Conservation (phyloP, 2,329 filamentous ascomycete genomes). For the Botrytis byssoidea region DNA sequence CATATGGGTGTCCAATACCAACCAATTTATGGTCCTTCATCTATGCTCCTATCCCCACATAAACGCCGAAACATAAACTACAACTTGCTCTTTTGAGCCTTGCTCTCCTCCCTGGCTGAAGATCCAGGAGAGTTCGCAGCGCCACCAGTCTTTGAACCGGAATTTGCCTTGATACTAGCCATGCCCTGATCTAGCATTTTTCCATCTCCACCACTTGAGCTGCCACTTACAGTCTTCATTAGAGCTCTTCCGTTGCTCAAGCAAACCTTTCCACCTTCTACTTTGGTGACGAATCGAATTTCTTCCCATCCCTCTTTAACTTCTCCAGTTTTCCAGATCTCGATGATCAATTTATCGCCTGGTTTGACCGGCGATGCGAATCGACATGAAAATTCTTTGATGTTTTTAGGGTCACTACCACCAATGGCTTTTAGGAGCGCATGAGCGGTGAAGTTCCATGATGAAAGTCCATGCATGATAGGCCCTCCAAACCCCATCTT, state of each 20-base stretch:
- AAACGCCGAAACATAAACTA: not conserved
- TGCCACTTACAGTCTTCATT: constrained; percentile 46
- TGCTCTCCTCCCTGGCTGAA: constrained; percentile 14
- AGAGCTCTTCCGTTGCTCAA: constrained; percentile 83
- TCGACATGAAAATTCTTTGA: constrained; percentile 85
- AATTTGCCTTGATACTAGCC: constrained; percentile 17
- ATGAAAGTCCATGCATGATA: constrained; percentile 88
- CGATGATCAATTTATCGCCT: constrained; percentile 76
- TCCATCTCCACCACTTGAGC: constrained; percentile 32
- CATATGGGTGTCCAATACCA: not conserved
- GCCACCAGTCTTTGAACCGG: constrained; percentile 6
- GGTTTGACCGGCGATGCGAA: constrained; percentile 84
- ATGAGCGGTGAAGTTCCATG: constrained; percentile 78
- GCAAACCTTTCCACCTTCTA: constrained; percentile 79
- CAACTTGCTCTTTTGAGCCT: constrained; percentile 21
- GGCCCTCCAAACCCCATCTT: constrained; percentile 89
- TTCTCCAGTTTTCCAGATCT: constrained; percentile 77
- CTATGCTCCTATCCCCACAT: not conserved
- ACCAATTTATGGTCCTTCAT: not conserved
- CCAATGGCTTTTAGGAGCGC: constrained; percentile 71
- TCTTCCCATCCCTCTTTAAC: constrained; percentile 73
- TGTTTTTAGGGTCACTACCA: constrained; percentile 72
- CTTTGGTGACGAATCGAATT: constrained; percentile 73
- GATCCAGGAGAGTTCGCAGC: constrained; percentile 13
- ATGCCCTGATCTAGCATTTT: constrained; percentile 19